phyloP scores from a whole-genome alignment of 306 rosid species.

The Canavalia ensiformis region DNA sequence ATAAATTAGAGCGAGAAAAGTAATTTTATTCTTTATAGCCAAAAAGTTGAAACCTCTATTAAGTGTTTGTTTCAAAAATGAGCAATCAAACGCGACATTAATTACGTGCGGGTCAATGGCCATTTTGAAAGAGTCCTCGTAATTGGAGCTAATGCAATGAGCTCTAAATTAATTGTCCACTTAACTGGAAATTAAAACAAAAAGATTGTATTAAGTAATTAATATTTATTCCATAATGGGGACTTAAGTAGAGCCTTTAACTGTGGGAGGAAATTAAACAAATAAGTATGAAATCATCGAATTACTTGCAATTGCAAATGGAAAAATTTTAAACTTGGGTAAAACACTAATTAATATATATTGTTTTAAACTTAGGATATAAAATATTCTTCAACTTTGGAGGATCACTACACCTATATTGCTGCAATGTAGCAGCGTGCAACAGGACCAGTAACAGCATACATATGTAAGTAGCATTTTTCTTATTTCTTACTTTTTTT shows the following conservation, averaged over 20 bases:
- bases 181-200: slow-evolving; percentile 18
- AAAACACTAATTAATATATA: neutral
- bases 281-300: neutral
- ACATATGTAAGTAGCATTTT: neutral
- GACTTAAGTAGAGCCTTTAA: slow-evolving; percentile 33
- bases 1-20: too few species aligned
- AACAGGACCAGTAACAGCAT: neutral
- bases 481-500: too few species aligned
- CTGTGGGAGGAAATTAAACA: slow-evolving; percentile 14
- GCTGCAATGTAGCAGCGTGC: neutral
- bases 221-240: slow-evolving; percentile 39
- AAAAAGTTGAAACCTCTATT: neutral
- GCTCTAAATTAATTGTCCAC: slow-evolving; percentile 37
- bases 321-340: neutral
- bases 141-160: slow-evolving; percentile 22
- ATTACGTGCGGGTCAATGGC: slow-evolving; percentile 42
- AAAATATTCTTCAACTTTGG: too few species aligned
- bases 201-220: slow-evolving; percentile 18
- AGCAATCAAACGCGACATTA: slow-evolving; percentile 41
- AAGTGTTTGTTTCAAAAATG: slow-evolving; percentile 14
- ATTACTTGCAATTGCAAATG: neutral
- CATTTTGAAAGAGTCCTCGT: slow-evolving; percentile 36
- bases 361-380: too few species aligned
- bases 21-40: neutral
- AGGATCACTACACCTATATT: neutral